Percentiles rank a stretch among this genome's conserved stretches.
Evolutionary conservation across 2,329 filamentous ascomycete genomes (phyloP).

Genomic region (Trichoderma endophyticum): DNA sequence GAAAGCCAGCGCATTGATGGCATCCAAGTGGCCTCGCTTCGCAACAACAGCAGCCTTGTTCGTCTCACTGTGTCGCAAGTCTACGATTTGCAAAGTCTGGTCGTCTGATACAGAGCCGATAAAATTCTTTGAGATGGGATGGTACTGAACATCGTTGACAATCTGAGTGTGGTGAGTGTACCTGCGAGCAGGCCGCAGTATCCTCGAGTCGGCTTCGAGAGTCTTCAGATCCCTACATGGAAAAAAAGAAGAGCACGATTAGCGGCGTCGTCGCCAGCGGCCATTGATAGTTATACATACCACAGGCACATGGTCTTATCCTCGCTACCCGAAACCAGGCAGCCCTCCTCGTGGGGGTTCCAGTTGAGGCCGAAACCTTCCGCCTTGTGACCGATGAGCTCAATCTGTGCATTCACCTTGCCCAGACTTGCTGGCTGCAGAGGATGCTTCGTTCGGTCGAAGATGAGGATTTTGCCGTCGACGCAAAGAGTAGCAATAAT

Average conservation of each 20-base stretch:
- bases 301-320: slow-evolving; percentile 90
- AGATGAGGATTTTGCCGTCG: slow-evolving; percentile 85
- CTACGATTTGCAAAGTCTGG: slow-evolving; percentile 85
- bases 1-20: slow-evolving; percentile 94
- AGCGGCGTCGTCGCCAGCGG: neutral
- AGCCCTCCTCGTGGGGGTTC: slow-evolving; percentile 80
- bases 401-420: slow-evolving; percentile 75
- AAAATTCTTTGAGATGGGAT: slow-evolving; percentile 78
- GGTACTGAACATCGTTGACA: slow-evolving; percentile 96
- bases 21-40: slow-evolving; percentile 76
- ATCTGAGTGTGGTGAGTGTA: slow-evolving; percentile 88
- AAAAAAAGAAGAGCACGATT: slow-evolving; percentile 22
- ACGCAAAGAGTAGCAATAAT: slow-evolving; percentile 91
- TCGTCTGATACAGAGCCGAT: slow-evolving; percentile 96
- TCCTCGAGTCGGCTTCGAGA: slow-evolving; percentile 66
- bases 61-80: slow-evolving; percentile 68
- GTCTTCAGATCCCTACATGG: slow-evolving; percentile 70
- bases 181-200: slow-evolving; percentile 66
- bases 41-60: slow-evolving; percentile 67
- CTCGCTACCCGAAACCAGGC: slow-evolving; percentile 85
- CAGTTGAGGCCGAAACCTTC: slow-evolving; percentile 93
- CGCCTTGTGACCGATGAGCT: slow-evolving; percentile 76
- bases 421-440: slow-evolving; percentile 62
- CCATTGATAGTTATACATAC: slow-evolving; percentile 46
- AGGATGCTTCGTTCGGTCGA: slow-evolving; percentile 92